Evolutionary conservation across 2,329 filamentous ascomycete species (phyloP).

Genomic region (Aspergillus arachidicola): DNA sequence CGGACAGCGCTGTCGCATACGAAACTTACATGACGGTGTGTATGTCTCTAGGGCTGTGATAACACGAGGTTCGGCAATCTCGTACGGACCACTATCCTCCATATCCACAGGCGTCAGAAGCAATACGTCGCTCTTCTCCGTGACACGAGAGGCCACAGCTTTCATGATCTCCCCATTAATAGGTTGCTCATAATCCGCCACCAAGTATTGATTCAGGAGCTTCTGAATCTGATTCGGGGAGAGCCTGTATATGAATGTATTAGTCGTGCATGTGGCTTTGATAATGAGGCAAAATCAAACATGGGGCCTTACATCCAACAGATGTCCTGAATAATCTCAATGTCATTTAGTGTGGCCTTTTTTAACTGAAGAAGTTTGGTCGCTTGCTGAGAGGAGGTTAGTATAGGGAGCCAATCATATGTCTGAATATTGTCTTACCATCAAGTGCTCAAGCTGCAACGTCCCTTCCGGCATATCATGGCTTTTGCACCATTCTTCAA

Average conservation of each 20-base stretch:
- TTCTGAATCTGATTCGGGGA: slow-evolving; percentile 99
- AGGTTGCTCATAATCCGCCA: slow-evolving; percentile 97
- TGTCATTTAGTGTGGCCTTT: slow-evolving; percentile 98
- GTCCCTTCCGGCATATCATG: slow-evolving; percentile 99
- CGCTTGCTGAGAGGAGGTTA: slow-evolving; percentile 68
- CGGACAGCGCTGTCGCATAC: background rate
- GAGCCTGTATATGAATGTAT: slow-evolving; percentile 59
- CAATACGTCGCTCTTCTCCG: slow-evolving; percentile 96
- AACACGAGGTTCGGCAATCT: slow-evolving; percentile 93
- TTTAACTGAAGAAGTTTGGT: slow-evolving; percentile 97
- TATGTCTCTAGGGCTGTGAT: slow-evolving; percentile 98
- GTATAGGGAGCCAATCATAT: background rate
- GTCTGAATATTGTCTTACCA: slow-evolving; percentile 60
- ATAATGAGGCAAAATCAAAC: background rate
- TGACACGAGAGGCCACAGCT: slow-evolving; percentile 92
- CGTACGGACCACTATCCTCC: slow-evolving; percentile 97
- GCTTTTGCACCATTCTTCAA: slow-evolving; percentile 99
- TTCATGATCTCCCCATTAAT: slow-evolving; percentile 99
- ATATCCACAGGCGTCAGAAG: slow-evolving; percentile 94
- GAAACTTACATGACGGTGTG: slow-evolving; percentile 85
- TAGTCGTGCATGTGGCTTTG: slow-evolving; percentile 10
- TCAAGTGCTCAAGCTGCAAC: slow-evolving; percentile 93
- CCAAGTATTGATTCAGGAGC: slow-evolving; percentile 95
- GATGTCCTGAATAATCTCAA: slow-evolving; percentile 99
- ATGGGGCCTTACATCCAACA: slow-evolving; percentile 90